These are phyloP conservation scores for Geotrichum macrosporum DNA, from an alignment of 1,139 yeast genomes.

Conservation along the genomic window DNA sequence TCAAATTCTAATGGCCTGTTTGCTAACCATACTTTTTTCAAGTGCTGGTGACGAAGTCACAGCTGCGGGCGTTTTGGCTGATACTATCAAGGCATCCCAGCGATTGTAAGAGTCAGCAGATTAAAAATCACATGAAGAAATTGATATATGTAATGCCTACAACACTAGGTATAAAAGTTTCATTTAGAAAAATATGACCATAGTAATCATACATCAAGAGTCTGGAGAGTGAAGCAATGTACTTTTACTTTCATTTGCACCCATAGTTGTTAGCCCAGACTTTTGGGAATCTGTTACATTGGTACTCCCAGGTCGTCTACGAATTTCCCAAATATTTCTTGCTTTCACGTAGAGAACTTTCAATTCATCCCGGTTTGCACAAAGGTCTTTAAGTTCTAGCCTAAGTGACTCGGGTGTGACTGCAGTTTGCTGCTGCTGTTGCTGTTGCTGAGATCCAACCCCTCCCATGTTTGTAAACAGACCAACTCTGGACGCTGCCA, in stretches of 20 bases:
- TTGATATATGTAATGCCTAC: no score
- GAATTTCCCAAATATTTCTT: slow-evolving; percentile 19
- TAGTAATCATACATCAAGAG: no score
- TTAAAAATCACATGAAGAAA: no score
- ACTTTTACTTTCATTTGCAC: no score
- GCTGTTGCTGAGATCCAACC: background rate
- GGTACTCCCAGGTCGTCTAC: no score
- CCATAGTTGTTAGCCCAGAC: no score
- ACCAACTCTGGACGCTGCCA: slow-evolving; percentile 35
- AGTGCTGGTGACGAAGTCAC: slow-evolving; percentile 96
- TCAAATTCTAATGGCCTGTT: background rate
- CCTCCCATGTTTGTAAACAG: no score
- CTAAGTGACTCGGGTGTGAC: background rate
- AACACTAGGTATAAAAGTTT: no score
- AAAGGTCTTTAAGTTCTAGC: slow-evolving; percentile 37
- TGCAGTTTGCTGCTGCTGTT: slow-evolving; percentile 4
- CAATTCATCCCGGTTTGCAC: slow-evolving; percentile 50
- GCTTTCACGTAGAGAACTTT: slow-evolving; percentile 54
- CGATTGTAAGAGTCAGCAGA: no score
- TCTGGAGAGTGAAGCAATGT: no score
- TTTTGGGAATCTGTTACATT: no score
- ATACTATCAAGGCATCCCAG: slow-evolving; percentile 84
- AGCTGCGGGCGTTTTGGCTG: slow-evolving; percentile 97
- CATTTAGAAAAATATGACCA: no score
- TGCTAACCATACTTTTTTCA: background rate